Base-by-base conservation (phyloP, 257 asterid genomes). In the Mentha longifolia region DNA sequence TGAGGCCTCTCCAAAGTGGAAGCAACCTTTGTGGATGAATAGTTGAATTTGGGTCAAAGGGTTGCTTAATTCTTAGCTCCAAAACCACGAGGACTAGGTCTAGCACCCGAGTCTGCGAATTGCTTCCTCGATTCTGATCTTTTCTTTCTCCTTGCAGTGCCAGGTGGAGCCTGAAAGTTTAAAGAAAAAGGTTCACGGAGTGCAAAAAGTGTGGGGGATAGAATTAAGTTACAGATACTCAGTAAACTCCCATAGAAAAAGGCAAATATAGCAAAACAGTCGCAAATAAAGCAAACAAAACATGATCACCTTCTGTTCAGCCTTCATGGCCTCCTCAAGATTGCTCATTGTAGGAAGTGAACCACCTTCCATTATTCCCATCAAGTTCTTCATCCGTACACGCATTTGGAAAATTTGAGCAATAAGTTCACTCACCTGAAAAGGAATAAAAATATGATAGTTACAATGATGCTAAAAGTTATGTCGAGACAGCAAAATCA, bases 401-500 rank as follows among this genome's bases (percentile, higher is more conserved):
- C 99, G 96, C 99, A 94, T 94, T 86, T 94, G 97, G 83, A 94
- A 94, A 65, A 94, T 87, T 77, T 94, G 99, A 72, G 99, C 98
- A 66, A 94, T 90, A 39, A 94, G 88, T 84, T 88, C 96, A 74
- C 90, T 83, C 79, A 94, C 99, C 98, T 93, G 76, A 63, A 71
- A 61, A 61, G 68, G 12, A 35, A 15, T 20, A 57, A 16, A 61
- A 62, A 11, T 37, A 31, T 41, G 61, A 42, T 30, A 68, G 77
- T 25, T n/a, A 31, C 47, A 35, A 54, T 57, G 61, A 37, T 19
- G 11, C 30, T 22, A n/a, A 4, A 25, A 31, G 25, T 9, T 20
- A 16, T n/a, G n/a, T n/a, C n/a, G n/a, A n/a, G n/a, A n/a, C n/a
- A 22, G 30, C 1, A 25, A 46, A 30, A 45, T 35, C 60, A 31